These are phyloP conservation scores for Tympanopsis confertula DNA, from an alignment of 2,329 filamentous ascomycete species.

Conservation along the genomic window DNA sequence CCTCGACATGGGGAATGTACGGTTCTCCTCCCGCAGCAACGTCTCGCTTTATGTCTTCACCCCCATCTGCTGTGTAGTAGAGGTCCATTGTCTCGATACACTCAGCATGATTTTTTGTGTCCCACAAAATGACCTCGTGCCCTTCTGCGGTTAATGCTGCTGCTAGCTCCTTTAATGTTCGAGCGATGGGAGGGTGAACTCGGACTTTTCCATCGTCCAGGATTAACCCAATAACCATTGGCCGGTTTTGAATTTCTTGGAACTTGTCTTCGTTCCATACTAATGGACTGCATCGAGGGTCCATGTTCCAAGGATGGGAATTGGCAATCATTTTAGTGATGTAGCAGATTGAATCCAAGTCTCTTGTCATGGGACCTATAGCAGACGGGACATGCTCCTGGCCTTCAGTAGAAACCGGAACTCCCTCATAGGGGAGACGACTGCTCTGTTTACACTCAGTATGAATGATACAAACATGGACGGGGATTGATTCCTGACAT, in stretches of 20 bases:
- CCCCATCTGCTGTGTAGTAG: slow-evolving; percentile 51
- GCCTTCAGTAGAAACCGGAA: slow-evolving; percentile 48
- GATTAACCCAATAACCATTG: slow-evolving; percentile 36
- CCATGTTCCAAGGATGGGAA: slow-evolving; percentile 36
- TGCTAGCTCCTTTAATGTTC: slow-evolving; percentile 26
- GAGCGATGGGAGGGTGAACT: slow-evolving; percentile 37
- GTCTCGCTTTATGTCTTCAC: slow-evolving; percentile 47
- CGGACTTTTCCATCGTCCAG: slow-evolving; percentile 40
- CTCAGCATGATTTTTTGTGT: slow-evolving; percentile 35
- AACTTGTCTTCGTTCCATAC: slow-evolving; percentile 38
- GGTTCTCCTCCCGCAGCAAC: slow-evolving; percentile 44
- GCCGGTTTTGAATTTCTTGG: slow-evolving; percentile 22
- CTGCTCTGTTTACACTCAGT: slow-evolving; percentile 26
- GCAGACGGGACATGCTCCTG: slow-evolving; percentile 54
- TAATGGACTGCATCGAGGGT: slow-evolving; percentile 39
- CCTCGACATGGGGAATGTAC: slow-evolving; percentile 43
- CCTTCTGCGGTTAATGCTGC: slow-evolving; percentile 28
- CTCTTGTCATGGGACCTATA: slow-evolving; percentile 45
- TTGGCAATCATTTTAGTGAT: slow-evolving; percentile 34
- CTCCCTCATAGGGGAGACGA: slow-evolving; percentile 43
- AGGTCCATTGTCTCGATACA: slow-evolving; percentile 46
- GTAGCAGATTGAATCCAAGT: slow-evolving; percentile 33
- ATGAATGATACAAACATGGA: background rate
- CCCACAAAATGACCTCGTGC: slow-evolving; percentile 42
- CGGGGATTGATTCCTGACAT: slow-evolving; percentile 7